A percentile compares a stretch with the other conserved stretches of the same genome.
Evolutionary conservation across 345 rosid genomes (phyloP).

Genomic region (Ceriops zippeliana): DNA sequence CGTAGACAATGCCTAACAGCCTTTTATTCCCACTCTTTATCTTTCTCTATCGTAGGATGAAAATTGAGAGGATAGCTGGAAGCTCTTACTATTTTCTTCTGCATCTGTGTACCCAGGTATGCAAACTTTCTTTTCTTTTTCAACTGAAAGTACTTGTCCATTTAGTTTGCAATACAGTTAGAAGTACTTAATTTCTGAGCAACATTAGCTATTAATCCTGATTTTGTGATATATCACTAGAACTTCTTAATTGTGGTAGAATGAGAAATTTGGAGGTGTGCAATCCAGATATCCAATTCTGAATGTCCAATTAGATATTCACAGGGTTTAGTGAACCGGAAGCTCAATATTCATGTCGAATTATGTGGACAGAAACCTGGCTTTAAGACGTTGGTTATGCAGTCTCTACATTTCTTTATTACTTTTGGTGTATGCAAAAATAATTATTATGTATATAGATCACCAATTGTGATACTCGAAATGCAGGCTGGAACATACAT

Average conservation of each 20-base stretch:
- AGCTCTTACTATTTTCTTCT: slow-evolving; percentile 73
- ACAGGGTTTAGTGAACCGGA: no score
- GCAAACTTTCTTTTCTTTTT: not conserved
- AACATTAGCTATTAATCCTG: not conserved
- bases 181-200: not conserved
- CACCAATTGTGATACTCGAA: slow-evolving; percentile 10
- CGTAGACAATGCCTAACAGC: slow-evolving; percentile 2
- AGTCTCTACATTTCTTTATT: no score
- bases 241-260: not conserved
- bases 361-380: no score
- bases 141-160: no score
- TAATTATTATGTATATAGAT: no score
- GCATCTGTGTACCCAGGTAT: slow-evolving; percentile 93
- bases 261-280: not conserved
- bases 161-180: no score
- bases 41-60: slow-evolving; percentile 58
- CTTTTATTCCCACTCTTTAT: not conserved
- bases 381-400: no score
- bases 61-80: slow-evolving; percentile 67
- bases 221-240: not conserved
- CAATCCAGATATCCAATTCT: not conserved
- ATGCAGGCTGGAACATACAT: slow-evolving; percentile 94
- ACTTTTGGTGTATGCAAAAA: not conserved
- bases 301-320: not conserved
- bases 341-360: no score